A percentile compares a stretch with the other conserved stretches of the same genome.
phyloP scores from a whole-genome alignment of 805 yeast genomes.

The Wickerhamomyces strasburgensis region DNA sequence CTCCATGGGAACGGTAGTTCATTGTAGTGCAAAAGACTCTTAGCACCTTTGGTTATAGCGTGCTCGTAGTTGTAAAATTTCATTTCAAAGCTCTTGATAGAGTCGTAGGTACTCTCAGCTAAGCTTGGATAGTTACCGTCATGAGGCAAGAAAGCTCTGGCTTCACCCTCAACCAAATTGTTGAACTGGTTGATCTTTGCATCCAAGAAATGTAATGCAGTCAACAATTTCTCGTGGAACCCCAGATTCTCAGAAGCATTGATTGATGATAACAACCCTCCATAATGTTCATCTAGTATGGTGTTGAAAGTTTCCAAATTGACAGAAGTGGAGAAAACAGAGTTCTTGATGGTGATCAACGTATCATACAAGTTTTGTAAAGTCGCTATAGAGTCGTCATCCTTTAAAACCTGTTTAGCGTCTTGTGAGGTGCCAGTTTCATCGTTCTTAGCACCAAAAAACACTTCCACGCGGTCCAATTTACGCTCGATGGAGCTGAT shows the following conservation, averaged over 20 bases:
- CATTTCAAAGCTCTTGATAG: constrained; percentile 25
- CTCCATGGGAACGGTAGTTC: constrained; percentile 92
- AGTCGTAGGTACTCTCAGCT: constrained; percentile 17
- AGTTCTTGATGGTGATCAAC: constrained; percentile 22
- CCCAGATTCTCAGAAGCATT: constrained; percentile 20
- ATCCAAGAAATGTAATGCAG: constrained; percentile 35
- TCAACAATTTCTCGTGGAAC: constrained; percentile 29
- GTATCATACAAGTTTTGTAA: constrained; percentile 25
- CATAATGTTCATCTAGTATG: constrained; percentile 25
- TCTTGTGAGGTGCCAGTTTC: neutral
- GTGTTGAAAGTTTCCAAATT: constrained; percentile 21
- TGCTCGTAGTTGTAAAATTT: constrained; percentile 42
- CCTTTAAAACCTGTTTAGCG: constrained; percentile 1
- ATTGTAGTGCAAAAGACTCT: constrained; percentile 63
- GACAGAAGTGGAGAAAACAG: constrained; percentile 19
- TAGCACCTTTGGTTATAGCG: constrained; percentile 39
- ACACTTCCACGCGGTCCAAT: constrained; percentile 21
- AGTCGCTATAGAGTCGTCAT: constrained; percentile 18
- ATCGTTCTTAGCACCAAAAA: constrained; percentile 11
- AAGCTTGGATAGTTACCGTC: constrained; percentile 3
- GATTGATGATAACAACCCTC: constrained; percentile 20
- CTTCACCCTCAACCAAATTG: constrained; percentile 26
- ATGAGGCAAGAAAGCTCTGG: constrained; percentile 15
- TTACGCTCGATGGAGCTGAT: constrained; percentile 24
- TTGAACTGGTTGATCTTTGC: constrained; percentile 37